Conservation (phyloP, 2,329 filamentous ascomycete genomes). For the Trichophyton mentagrophytes region DNA sequence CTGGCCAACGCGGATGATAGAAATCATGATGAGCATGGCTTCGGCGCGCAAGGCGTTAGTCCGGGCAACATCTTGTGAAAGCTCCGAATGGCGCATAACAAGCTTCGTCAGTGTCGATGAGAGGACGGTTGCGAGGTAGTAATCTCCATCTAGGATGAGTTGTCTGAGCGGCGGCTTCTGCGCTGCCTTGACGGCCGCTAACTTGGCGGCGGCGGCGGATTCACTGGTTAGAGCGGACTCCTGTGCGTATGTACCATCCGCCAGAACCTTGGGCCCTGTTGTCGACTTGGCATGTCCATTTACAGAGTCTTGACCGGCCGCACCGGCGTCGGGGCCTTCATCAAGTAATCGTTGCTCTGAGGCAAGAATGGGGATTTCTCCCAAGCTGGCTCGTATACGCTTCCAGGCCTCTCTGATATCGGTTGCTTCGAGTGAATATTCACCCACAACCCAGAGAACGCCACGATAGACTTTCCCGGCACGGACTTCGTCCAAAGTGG, state of each 20-base stretch:
- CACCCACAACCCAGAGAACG: slow-evolving; percentile 93
- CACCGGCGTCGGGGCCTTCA: slow-evolving; percentile 59
- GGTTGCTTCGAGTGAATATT: slow-evolving; percentile 86
- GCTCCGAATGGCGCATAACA: slow-evolving; percentile 92
- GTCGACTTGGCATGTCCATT: slow-evolving; percentile 65
- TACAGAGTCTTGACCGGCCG: slow-evolving; percentile 54
- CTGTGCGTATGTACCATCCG: slow-evolving; percentile 94
- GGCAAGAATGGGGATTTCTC: slow-evolving; percentile 91
- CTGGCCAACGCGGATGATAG: slow-evolving; percentile 91
- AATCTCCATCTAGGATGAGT: slow-evolving; percentile 92
- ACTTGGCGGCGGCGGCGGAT: slow-evolving; percentile 73
- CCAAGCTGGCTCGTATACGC: slow-evolving; percentile 80
- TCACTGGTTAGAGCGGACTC: slow-evolving; percentile 92
- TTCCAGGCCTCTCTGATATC: slow-evolving; percentile 97
- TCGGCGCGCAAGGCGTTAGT: slow-evolving; percentile 92
- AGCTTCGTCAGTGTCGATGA: slow-evolving; percentile 92
- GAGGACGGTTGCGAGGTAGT: slow-evolving; percentile 89
- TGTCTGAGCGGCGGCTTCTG: slow-evolving; percentile 91
- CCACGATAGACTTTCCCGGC: slow-evolving; percentile 96
- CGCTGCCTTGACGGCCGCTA: slow-evolving; percentile 93
- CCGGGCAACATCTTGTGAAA: slow-evolving; percentile 70
- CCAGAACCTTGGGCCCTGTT: slow-evolving; percentile 76
- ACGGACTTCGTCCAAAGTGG: slow-evolving; percentile 81
- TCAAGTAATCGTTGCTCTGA: slow-evolving; percentile 88
- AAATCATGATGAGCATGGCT: slow-evolving; percentile 99